These are phyloP conservation scores for Lentinus brumalis DNA, from an alignment of 768 basidiomycete genomes.

Conservation along the genomic window DNA sequence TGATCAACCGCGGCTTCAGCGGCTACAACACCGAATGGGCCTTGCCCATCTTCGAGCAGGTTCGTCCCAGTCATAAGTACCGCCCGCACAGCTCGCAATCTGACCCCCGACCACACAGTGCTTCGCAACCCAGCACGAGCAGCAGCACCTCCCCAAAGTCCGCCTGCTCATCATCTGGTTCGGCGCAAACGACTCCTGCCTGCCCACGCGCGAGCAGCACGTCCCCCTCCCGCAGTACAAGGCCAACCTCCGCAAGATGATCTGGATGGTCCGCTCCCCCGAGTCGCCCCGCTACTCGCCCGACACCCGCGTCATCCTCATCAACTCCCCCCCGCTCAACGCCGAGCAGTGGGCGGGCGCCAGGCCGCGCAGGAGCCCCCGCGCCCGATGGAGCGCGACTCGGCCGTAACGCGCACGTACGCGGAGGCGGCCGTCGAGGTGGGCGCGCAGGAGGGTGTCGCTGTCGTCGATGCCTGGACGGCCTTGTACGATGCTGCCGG, in stretches of 20 bases:
- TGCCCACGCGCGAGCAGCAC: conserved; percentile 67
- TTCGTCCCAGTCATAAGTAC: conserved; percentile 22
- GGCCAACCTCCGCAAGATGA: conserved; percentile 62
- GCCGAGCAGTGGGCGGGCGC: conserved; percentile 56
- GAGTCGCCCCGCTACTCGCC: conserved; percentile 69
- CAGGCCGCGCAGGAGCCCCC: conserved; percentile 54
- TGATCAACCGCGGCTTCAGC: conserved; percentile 80
- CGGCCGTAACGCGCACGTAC: conserved; percentile 65
- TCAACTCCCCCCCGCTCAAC: conserved; percentile 86
- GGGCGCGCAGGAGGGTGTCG: conserved; percentile 54
- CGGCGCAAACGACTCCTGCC: conserved; percentile 85
- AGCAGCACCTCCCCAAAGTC: conserved; percentile 54
- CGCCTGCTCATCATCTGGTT: conserved; percentile 87
- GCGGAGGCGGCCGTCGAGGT: conserved; percentile 70
- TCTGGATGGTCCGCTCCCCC: conserved; percentile 63
- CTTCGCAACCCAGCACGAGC: conserved; percentile 55
- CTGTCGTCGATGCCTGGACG: conserved; percentile 76
- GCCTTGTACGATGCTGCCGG: conserved; percentile 76
- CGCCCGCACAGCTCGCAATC: neutral
- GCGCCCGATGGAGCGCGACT: conserved; percentile 56
- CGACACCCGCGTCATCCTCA: conserved; percentile 71
- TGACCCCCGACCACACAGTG: conserved; percentile 42
- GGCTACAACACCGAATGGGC: conserved; percentile 92
- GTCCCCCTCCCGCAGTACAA: conserved; percentile 70
- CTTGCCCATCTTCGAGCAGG: conserved; percentile 77